Evolutionary conservation across 148 eudicot genomes (phyloP).

Genomic region (Chenopodium suecicum): DNA sequence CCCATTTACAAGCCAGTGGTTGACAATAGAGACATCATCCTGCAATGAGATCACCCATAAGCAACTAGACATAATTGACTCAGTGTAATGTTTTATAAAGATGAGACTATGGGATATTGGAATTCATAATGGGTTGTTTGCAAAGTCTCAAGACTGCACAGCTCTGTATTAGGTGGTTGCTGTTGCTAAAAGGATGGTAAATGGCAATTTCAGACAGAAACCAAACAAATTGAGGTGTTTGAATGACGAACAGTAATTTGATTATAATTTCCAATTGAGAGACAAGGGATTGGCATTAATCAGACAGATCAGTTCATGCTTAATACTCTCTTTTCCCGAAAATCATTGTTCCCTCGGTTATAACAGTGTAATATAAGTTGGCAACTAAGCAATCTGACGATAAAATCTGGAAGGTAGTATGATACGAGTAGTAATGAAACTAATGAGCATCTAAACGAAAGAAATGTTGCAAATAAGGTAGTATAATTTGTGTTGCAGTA

Average conservation of each 20-base stretch:
- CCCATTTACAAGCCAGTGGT: conserved; percentile 96
- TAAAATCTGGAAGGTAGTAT: too few relatives aligned
- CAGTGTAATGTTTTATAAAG: background rate
- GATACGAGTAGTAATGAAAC: too few relatives aligned
- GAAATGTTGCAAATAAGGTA: background rate
- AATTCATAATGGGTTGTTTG: background rate
- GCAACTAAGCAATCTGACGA: background rate
- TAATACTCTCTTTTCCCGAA: background rate
- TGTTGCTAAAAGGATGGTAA: background rate
- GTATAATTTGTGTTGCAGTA: background rate
- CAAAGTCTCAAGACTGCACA: background rate
- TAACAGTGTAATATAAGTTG: background rate
- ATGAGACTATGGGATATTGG: background rate
- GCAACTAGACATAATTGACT: background rate
- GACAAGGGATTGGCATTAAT: background rate
- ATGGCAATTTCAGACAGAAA: background rate
- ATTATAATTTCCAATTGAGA: background rate
- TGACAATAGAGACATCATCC: conserved; percentile 85
- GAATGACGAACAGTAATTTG: background rate
- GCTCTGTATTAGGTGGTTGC: background rate
- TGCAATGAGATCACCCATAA: conserved; percentile 27
- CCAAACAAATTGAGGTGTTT: background rate
- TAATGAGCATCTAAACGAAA: too few relatives aligned
- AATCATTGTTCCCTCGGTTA: background rate
- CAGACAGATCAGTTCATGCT: background rate